Percentiles rank a stretch among this genome's conserved stretches.
Evolutionary conservation across 2,329 filamentous ascomycete genomes (phyloP).

Genomic region (Colletotrichum aenigma): DNA sequence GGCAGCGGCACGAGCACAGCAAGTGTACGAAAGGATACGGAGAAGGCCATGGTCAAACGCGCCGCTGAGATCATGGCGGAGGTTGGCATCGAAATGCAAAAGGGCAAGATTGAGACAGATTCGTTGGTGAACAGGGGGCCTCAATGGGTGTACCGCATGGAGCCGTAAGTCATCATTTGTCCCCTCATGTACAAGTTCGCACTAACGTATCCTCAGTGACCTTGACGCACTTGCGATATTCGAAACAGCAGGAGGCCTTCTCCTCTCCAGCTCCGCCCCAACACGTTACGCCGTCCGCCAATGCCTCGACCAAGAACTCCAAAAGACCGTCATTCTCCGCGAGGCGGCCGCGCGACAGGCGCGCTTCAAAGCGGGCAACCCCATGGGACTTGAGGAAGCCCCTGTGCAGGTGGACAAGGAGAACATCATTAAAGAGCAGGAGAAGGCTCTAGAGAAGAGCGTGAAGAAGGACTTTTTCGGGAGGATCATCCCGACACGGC

Average conservation of each 20-base stretch:
- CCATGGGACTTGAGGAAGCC: conserved; percentile 19
- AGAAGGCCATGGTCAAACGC: conserved; percentile 79
- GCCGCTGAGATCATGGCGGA: conserved; percentile 85
- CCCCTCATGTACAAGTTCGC: neutral
- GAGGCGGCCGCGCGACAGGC: conserved; percentile 71
- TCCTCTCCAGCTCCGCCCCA: conserved; percentile 65
- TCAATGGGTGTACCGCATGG: conserved; percentile 90
- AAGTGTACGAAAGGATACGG: conserved; percentile 85
- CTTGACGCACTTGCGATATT: conserved; percentile 82
- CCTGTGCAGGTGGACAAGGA: conserved; percentile 42
- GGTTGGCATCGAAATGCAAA: conserved; percentile 80
- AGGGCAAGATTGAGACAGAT: conserved; percentile 77
- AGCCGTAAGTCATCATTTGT: conserved; percentile 69
- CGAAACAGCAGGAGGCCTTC: conserved; percentile 65
- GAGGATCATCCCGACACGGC: conserved; percentile 60
- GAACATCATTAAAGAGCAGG: conserved; percentile 34
- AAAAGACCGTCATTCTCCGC: conserved; percentile 70
- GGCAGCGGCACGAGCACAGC: conserved; percentile 73
- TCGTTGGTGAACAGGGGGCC: conserved; percentile 61
- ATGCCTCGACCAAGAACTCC: conserved; percentile 89
- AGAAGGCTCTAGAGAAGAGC: conserved; percentile 34
- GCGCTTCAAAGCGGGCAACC: conserved; percentile 57
- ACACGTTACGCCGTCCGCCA: conserved; percentile 93
- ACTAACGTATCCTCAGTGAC: conserved; percentile 43
- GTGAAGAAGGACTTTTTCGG: conserved; percentile 89